These are phyloP conservation scores for Aspergillus sp. DNA, from an alignment of 2,329 filamentous ascomycete genomes.

Conservation along the genomic window DNA sequence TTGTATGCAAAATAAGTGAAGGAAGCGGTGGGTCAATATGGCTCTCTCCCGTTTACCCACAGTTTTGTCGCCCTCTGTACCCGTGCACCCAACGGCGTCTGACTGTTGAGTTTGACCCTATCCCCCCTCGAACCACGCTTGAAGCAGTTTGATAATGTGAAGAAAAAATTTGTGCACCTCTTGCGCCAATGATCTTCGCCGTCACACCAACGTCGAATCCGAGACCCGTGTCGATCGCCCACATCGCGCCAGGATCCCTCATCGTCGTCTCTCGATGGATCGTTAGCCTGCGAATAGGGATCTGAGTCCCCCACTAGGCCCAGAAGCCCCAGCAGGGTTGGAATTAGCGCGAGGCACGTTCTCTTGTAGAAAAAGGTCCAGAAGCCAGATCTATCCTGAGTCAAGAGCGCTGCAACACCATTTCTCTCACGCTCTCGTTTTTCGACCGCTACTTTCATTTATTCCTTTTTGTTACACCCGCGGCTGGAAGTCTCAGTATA, in stretches of 20 bases:
- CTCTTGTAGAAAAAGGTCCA: constrained; percentile 24
- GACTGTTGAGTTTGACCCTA: neutral
- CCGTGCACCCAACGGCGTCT: neutral
- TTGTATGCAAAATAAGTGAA: constrained; percentile 4
- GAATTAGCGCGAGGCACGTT: constrained; percentile 17
- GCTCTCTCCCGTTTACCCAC: constrained; percentile 11
- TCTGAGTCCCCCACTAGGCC: constrained; percentile 14
- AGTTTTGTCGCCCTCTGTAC: neutral
- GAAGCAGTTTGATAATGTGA: constrained; percentile 12
- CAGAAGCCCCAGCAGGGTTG: constrained; percentile 12
- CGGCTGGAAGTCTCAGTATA: constrained; percentile 17
- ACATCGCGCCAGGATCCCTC: constrained; percentile 24
- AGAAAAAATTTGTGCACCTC: constrained; percentile 17
- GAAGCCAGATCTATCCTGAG: constrained; percentile 22
- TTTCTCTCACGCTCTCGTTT: constrained; percentile 11
- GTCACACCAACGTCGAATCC: constrained; percentile 21
- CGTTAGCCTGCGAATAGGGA: constrained; percentile 18
- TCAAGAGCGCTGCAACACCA: constrained; percentile 7
- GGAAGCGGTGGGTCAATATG: constrained; percentile 8
- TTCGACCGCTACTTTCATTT: constrained; percentile 7
- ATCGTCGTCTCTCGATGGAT: constrained; percentile 21
- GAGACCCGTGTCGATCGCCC: constrained; percentile 25
- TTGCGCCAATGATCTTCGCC: constrained; percentile 27
- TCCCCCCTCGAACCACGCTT: constrained; percentile 3
- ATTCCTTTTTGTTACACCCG: constrained; percentile 14